Base-by-base conservation (phyloP, 1,284 basidiomycete species). In the Peniophora sp. region DNA sequence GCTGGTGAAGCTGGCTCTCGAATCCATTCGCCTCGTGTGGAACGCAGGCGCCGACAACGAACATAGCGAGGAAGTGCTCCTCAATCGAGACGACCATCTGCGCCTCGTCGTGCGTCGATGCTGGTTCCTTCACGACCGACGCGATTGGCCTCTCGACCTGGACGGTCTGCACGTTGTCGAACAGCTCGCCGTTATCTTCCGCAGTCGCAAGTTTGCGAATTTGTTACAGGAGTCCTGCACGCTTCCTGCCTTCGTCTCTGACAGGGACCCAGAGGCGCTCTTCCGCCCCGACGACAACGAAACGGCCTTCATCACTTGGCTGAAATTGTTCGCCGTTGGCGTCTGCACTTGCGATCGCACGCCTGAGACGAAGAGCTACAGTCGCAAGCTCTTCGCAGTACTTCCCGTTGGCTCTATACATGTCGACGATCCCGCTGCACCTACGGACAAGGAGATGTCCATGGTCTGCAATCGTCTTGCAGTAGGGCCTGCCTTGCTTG, bases 401-500 rank as follows among this genome's bases (percentile, higher is more conserved):
- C 5, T 12, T 10, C 92, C 95, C 0, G 78, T 94, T 19, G 79
- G 85, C 2, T 71, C 78, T 9, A 75, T 93, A 2, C 73, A 81
- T 1, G 87, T 86, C 65, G 77, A 77, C 14, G 77, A 80, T 48
- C 66, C 71, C 25, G 63, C 69, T 16, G 73, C 81, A 3, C 81
- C 83, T 0, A 73, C 74, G 0, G 57, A 65, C 2, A 70, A 78
- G 27, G 81, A 90, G 49, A 73, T 92, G 2, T 89, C 91, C 0
- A 85, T 86, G 72, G 74, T 97, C 11, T 85, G 89, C 66, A 97
- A 98, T 65, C 85, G 95, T 23, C 86, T 92, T 6, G 6, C 38
- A 8, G 6, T 20, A 6, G 38, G n/a, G 5, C 8, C 38, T 16
- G 19, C 38, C 19, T 17, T 41, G 5, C 38, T 41, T n/a, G 38